These are phyloP conservation scores for Aspergillus amoenus DNA, from an alignment of 2,329 filamentous ascomycete species.

Conservation along the genomic window DNA sequence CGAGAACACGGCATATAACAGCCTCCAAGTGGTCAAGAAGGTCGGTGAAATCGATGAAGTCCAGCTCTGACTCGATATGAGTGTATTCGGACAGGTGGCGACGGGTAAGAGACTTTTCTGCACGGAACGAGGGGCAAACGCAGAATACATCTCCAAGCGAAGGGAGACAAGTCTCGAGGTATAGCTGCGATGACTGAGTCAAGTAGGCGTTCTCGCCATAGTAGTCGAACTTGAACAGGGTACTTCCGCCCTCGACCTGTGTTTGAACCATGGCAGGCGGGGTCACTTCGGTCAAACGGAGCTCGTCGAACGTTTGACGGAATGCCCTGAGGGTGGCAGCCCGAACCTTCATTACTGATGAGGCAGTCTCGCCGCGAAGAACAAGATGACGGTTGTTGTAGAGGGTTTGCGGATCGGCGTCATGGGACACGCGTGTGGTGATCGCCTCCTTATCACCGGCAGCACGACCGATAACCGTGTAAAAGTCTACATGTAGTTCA, in stretches of 20 bases:
- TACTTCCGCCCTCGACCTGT: constrained; percentile 88
- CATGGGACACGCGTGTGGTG: constrained; percentile 73
- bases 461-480: constrained; percentile 73
- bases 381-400: constrained; percentile 82
- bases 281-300: constrained; percentile 76
- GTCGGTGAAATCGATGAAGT: constrained; percentile 92
- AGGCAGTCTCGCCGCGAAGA: constrained; percentile 78
- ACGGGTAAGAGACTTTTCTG: constrained; percentile 91
- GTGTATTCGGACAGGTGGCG: constrained; percentile 96
- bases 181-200: constrained; percentile 95
- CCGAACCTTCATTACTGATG: constrained; percentile 84
- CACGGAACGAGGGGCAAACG: constrained; percentile 97
- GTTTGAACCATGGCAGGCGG: constrained; percentile 93
- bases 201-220: constrained; percentile 90
- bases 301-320: constrained; percentile 72
- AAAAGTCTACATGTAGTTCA: constrained; percentile 89
- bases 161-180: constrained; percentile 91
- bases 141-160: constrained; percentile 95
- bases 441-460: constrained; percentile 88
- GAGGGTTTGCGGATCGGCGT: constrained; percentile 69
- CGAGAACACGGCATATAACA: constrained; percentile 82
- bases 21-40: constrained; percentile 84
- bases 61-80: constrained; percentile 92
- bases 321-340: constrained; percentile 80
- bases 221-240: constrained; percentile 85